A percentile compares a stretch with the other conserved stretches of the same genome.
These are phyloP conservation scores for Plasmodium vinckei DNA, from an alignment of 169 alveolate species.

Conservation along the genomic window DNA sequence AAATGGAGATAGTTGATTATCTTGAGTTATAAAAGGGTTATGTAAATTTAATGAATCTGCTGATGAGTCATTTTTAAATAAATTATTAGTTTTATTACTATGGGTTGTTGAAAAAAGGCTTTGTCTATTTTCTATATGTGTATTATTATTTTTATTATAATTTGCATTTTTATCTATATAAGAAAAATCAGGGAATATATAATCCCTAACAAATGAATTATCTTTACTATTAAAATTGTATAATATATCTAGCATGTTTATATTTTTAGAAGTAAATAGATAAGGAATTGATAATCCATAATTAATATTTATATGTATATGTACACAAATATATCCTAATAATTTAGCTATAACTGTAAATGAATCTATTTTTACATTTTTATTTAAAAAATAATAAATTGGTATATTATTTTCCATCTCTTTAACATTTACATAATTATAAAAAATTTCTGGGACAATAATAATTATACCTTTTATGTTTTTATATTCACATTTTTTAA, in stretches of 20 bases:
- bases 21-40: not conserved
- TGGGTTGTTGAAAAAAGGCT: not conserved
- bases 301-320: slow-evolving; percentile 47
- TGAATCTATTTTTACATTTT: slow-evolving; percentile 47
- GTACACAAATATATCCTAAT: slow-evolving; percentile 62
- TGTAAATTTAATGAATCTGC: not conserved
- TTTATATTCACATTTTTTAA: slow-evolving; percentile 38
- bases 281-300: slow-evolving; percentile 64
- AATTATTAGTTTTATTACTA: not conserved
- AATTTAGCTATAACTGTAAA: slow-evolving; percentile 61
- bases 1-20: not conserved
- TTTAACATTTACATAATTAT: slow-evolving; percentile 40
- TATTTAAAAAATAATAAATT: slow-evolving; percentile 32
- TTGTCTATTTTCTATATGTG: not conserved
- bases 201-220: no score
- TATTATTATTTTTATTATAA: not conserved
- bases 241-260: slow-evolving; percentile 37
- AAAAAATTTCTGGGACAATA: slow-evolving; percentile 57
- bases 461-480: slow-evolving; percentile 51
- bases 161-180: not conserved
- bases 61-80: not conserved
- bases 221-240: slow-evolving; percentile 9
- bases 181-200: no score
- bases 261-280: slow-evolving; percentile 34
- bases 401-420: slow-evolving; percentile 34